phyloP scores from a whole-genome alignment of 2,329 filamentous ascomycete genomes.

The Claviceps quebecensis region DNA sequence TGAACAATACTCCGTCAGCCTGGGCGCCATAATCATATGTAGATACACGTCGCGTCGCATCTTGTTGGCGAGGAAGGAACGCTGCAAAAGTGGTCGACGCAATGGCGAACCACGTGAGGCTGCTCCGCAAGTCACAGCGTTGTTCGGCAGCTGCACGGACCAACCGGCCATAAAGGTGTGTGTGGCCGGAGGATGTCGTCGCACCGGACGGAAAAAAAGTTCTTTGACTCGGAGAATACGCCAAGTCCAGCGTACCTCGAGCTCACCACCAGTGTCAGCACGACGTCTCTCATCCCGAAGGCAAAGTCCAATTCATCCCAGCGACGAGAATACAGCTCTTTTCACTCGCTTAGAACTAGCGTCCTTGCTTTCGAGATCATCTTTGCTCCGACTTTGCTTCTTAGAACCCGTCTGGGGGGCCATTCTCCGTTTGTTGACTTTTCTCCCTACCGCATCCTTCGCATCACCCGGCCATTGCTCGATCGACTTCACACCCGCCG shows the following conservation, averaged over 20 bases:
- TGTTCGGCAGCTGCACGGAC: neutral
- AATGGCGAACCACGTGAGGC: too few relatives aligned
- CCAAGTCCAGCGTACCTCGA: neutral
- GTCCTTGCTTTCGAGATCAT: neutral
- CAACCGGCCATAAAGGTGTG: neutral
- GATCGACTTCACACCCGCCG: neutral
- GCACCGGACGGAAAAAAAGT: constrained; percentile 1
- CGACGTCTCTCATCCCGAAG: neutral
- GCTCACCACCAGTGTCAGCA: neutral
- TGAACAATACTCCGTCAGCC: too few relatives aligned
- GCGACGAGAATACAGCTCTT: neutral
- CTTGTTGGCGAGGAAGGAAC: too few relatives aligned
- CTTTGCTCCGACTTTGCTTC: neutral
- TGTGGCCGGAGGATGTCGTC: constrained; percentile 3
- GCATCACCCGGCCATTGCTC: neutral
- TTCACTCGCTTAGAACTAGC: neutral
- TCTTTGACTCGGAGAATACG: neutral
- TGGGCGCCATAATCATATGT: too few relatives aligned
- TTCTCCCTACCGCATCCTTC: neutral
- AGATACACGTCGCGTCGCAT: too few relatives aligned
- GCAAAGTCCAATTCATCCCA: neutral
- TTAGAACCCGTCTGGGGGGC: neutral
- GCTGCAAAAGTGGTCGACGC: too few relatives aligned
- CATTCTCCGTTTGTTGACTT: neutral
- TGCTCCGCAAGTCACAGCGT: too few relatives aligned